Base-by-base conservation (phyloP, 257 asterid genomes). In the Anisodus tanguticus region DNA sequence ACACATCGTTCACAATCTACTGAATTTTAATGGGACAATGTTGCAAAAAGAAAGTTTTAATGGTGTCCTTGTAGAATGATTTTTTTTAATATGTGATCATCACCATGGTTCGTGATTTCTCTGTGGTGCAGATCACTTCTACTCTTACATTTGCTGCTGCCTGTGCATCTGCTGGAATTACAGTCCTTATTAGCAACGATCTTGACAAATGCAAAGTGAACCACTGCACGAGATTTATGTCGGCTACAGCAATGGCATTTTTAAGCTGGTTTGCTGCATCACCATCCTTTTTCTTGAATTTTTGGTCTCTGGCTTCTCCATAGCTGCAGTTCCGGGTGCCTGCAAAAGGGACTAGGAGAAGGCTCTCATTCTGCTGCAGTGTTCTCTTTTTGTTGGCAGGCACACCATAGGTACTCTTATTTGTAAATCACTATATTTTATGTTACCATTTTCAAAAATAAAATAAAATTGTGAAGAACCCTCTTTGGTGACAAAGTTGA, bases 141-240 rank as follows among this genome's bases (percentile, higher is more conserved):
- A 95, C 95, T 22, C 88, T 95, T 81, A 95, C 98, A 82, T 95
- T 95, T 86, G 95, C 97, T 70, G 97, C 98, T 82, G 98, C 98
- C 6, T 93, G 97, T 86, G 95, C 98, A 6, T 93, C 98, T 2
- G 98, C 98, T 81, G 97, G 98, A 54, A 93, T 94, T 87, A 95
- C 98, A 2, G 97, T 93, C 85, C 94, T 94, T 58, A 93, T 95
- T 55, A 94, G 98, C 60, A 95, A 95, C 15, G 98, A 95, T 83
- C 90, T 94, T 19, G 91, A 88, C 26, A 92, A 81, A 79, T 95
- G 98, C 88, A 86, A 83, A 79, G 85, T 91, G 57, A 95, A 94
- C 84, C 97, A 94, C 89, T 95, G 98, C 89, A 85, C 95, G 9
- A 91, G 96, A 86, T 95, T 95, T 85, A 94, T 94, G 93, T 90